phyloP scores from a whole-genome alignment of 2,329 filamentous ascomycete genomes.

The Pseudogymnoascus pannorum region DNA sequence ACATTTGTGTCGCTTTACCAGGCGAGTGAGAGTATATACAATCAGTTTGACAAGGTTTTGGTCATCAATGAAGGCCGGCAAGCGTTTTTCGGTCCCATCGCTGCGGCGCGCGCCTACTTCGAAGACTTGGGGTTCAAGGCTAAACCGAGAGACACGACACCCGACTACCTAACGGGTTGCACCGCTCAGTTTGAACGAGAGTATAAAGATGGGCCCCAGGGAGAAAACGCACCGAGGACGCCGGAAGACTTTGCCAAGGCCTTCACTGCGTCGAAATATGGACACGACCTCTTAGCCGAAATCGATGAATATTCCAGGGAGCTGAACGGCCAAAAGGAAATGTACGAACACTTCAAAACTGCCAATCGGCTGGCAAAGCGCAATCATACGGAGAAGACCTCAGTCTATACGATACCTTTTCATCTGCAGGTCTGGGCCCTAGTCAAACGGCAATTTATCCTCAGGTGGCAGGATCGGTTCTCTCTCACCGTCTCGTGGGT shows the following conservation, averaged over 20 bases:
- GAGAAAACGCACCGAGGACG: slow-evolving; percentile 64
- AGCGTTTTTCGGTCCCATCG: slow-evolving; percentile 55
- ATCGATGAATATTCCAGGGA: too few relatives aligned
- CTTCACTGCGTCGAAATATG: too few relatives aligned
- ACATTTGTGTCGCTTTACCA: slow-evolving; percentile 62
- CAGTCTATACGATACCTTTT: slow-evolving; percentile 36
- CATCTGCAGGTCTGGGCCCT: slow-evolving; percentile 49
- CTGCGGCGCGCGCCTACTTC: slow-evolving; percentile 56
- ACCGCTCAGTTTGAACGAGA: slow-evolving; percentile 34
- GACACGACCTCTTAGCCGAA: too few relatives aligned
- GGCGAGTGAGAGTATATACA: slow-evolving; percentile 61
- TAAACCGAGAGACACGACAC: slow-evolving; percentile 53
- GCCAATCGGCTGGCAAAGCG: too few relatives aligned
- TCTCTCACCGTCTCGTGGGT: slow-evolving; percentile 57
- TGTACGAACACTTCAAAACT: too few relatives aligned
- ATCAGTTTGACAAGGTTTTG: slow-evolving; percentile 63
- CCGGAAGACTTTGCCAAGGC: slow-evolving; percentile 32
- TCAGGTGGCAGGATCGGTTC: slow-evolving; percentile 56
- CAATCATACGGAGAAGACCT: too few relatives aligned
- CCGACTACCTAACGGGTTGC: slow-evolving; percentile 59
- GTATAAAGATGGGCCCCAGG: slow-evolving; percentile 37
- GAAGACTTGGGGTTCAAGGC: slow-evolving; percentile 57
- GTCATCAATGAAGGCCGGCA: slow-evolving; percentile 60
- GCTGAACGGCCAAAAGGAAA: too few relatives aligned
- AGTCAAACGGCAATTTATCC: slow-evolving; percentile 55